Conservation (phyloP, 2,329 filamentous ascomycete genomes). For the Trichoderma sp. region DNA sequence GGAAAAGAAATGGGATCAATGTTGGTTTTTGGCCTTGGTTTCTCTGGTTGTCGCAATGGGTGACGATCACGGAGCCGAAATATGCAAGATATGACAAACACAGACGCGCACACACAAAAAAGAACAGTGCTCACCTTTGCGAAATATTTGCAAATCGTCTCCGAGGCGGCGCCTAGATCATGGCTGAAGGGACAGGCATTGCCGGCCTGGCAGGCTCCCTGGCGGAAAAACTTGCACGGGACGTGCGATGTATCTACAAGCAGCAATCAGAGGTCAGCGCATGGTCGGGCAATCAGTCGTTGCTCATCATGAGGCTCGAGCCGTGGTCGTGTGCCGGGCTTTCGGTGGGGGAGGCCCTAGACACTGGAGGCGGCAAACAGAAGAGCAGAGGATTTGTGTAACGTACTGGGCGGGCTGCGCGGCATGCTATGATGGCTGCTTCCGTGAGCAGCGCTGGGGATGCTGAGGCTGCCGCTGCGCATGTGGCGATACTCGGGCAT, state of each 20-base stretch:
- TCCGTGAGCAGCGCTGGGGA: slow-evolving; percentile 39
- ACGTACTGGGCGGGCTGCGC: slow-evolving; percentile 63
- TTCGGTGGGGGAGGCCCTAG: slow-evolving; percentile 12
- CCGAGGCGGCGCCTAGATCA: slow-evolving; percentile 79
- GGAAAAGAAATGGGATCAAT: background rate
- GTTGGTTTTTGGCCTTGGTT: background rate
- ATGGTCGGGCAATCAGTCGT: background rate
- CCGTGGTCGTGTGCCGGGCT: slow-evolving; percentile 19
- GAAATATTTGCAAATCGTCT: slow-evolving; percentile 98
- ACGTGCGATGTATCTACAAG: slow-evolving; percentile 87
- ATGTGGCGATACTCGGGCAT: slow-evolving; percentile 59
- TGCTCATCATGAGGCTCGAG: background rate
- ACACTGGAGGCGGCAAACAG: background rate
- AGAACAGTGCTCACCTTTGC: slow-evolving; percentile 70
- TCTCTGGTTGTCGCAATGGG: background rate
- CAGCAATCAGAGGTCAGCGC: slow-evolving; percentile 24
- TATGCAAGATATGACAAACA: background rate
- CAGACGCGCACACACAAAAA: background rate
- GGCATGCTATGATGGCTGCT: slow-evolving; percentile 41
- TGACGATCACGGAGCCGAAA: background rate
- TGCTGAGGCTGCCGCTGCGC: slow-evolving; percentile 60
- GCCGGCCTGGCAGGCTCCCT: slow-evolving; percentile 94
- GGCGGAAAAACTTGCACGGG: slow-evolving; percentile 98
- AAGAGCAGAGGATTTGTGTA: slow-evolving; percentile 8
- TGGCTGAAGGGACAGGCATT: slow-evolving; percentile 96